phyloP scores from a whole-genome alignment of 2,329 filamentous ascomycete genomes.

The Fonsecaea monophora region DNA sequence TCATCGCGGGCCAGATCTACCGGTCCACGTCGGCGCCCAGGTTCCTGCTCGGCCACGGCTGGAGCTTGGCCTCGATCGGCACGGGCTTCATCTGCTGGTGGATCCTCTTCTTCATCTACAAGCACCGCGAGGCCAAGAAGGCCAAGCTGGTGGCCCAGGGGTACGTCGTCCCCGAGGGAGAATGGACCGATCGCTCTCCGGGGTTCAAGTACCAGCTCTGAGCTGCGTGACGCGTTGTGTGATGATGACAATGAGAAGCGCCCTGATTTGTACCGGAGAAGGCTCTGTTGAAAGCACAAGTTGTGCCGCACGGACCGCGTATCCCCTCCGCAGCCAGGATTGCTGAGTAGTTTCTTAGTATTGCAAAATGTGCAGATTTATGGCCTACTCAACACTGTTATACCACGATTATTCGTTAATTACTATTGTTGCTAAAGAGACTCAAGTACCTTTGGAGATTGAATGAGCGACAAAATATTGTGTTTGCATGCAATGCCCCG shows the following conservation, averaged over 20 bases:
- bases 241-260: neutral
- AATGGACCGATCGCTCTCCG: constrained; percentile 22
- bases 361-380: too few species aligned
- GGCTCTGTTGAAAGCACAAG: neutral
- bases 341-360: too few species aligned
- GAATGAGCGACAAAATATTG: too few species aligned
- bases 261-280: neutral
- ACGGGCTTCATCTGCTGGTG: constrained; percentile 16
- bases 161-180: neutral
- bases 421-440: too few species aligned
- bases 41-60: constrained; percentile 19
- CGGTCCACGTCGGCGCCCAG: constrained; percentile 16
- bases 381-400: too few species aligned
- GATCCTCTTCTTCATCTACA: constrained; percentile 21
- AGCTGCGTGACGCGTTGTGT: neutral
- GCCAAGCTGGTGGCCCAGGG: constrained; percentile 14
- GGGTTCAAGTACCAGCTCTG: constrained; percentile 23
- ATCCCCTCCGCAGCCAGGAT: too few species aligned
- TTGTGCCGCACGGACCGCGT: neutral
- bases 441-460: too few species aligned
- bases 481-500: too few species aligned
- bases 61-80: constrained; percentile 20
- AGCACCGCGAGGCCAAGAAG: constrained; percentile 21
- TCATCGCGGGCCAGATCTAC: constrained; percentile 55
- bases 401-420: too few species aligned